Evolutionary conservation across 2,329 filamentous ascomycete genomes (phyloP).

Genomic region (Fusarium continuum): DNA sequence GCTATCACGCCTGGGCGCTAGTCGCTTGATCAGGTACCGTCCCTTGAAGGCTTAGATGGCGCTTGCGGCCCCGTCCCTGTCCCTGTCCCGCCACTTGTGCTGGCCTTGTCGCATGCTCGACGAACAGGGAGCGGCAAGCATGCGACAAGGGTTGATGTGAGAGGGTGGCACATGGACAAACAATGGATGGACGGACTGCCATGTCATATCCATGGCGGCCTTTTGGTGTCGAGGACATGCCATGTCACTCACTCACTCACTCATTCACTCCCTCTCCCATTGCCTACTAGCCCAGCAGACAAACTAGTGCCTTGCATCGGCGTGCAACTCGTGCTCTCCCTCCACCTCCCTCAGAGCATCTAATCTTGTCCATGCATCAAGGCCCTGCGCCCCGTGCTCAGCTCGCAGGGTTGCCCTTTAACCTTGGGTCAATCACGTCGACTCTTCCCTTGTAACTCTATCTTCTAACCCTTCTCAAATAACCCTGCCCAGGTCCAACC

Average conservation of each 20-base stretch:
- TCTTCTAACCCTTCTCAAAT: constrained; percentile 22
- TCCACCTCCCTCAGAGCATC: constrained; percentile 20
- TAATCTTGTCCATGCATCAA: constrained; percentile 30
- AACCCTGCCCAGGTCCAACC: constrained; percentile 19
- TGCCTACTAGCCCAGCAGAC: constrained; percentile 7
- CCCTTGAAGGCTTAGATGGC: constrained; percentile 43
- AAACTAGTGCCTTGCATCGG: constrained; percentile 40
- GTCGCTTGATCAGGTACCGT: constrained; percentile 39
- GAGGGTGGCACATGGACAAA: constrained; percentile 28
- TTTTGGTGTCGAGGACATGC: constrained; percentile 7
- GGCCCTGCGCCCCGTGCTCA: constrained; percentile 47
- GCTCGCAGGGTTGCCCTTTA: constrained; percentile 44
- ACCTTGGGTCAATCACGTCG: constrained; percentile 33
- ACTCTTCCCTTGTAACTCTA: constrained; percentile 17
- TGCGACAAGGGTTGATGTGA: constrained; percentile 26
- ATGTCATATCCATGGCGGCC: background rate
- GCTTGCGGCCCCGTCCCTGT: constrained; percentile 43
- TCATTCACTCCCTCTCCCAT: no score
- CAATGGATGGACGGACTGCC: constrained; percentile 8
- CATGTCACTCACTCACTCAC: background rate
- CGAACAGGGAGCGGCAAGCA: constrained; percentile 38
- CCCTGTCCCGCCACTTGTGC: no score
- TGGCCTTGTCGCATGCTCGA: constrained; percentile 31
- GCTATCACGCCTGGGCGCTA: constrained; percentile 32
- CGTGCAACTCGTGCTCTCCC: constrained; percentile 15